A percentile compares a stretch with the other conserved stretches of the same genome.
These are phyloP conservation scores for Pelargonium nanum DNA, from an alignment of 345 rosid species.

Conservation along the genomic window DNA sequence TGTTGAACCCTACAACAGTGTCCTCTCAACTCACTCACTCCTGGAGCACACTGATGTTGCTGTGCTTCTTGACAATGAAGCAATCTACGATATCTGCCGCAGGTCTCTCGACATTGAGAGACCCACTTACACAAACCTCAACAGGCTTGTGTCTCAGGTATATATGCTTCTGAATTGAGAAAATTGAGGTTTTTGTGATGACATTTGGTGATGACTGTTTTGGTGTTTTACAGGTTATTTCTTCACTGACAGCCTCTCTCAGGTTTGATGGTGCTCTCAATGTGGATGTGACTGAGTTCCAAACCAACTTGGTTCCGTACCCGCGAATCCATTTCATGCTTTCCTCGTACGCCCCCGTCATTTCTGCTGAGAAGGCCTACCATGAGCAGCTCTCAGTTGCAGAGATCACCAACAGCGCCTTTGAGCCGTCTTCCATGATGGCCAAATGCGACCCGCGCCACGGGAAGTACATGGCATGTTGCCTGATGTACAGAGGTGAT, in stretches of 20 bases:
- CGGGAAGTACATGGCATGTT: constrained; percentile 20
- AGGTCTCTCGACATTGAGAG: constrained; percentile 67
- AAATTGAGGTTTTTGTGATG: too few relatives aligned
- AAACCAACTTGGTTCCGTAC: constrained; percentile 77
- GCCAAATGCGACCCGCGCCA: constrained; percentile 84
- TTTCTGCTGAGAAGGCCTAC: constrained; percentile 54
- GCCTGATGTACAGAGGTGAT: constrained; percentile 77
- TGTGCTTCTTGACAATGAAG: too few relatives aligned
- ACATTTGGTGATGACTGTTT: too few relatives aligned
- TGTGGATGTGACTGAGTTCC: constrained; percentile 71
- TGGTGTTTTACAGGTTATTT: constrained; percentile 27
- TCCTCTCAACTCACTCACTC: constrained; percentile 72
- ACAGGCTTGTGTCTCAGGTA: constrained; percentile 66
- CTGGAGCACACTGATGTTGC: constrained; percentile 77
- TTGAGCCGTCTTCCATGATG: constrained; percentile 81
- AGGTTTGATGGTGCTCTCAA: constrained; percentile 81
- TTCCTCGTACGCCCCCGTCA: constrained; percentile 69
- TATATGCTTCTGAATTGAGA: background rate
- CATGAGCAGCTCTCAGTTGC: constrained; percentile 60
- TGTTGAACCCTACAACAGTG: constrained; percentile 78
- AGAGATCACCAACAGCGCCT: constrained; percentile 65
- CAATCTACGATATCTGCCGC: constrained; percentile 19
- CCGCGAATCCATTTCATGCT: constrained; percentile 85
- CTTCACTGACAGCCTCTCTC: constrained; percentile 64
- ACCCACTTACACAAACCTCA: constrained; percentile 65